A percentile compares a stretch with the other conserved stretches of the same genome.
These are phyloP conservation scores for Chrysanthemum lavandulifolium DNA, from an alignment of 129 eudicot genomes.

Conservation along the genomic window DNA sequence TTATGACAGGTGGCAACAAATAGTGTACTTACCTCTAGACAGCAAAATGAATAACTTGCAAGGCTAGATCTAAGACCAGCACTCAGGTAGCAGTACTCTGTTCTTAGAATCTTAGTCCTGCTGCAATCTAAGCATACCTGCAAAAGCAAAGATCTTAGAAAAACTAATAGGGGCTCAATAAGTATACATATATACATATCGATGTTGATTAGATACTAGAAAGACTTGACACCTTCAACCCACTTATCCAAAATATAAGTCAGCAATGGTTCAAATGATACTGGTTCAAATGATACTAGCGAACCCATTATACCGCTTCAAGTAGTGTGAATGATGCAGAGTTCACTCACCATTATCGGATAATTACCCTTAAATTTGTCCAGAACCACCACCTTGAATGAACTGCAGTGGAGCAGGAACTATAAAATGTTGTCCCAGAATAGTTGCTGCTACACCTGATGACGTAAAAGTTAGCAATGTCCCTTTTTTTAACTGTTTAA, in stretches of 20 bases:
- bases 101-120: slow-evolving; percentile 92
- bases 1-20: background rate
- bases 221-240: background rate
- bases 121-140: slow-evolving; percentile 86
- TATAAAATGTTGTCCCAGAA: slow-evolving; percentile 65
- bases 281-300: too few relatives aligned
- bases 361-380: slow-evolving; percentile 76
- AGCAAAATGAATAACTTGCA: slow-evolving; percentile 71
- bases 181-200: background rate
- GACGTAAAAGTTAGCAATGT: background rate
- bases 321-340: too few relatives aligned
- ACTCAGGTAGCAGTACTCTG: slow-evolving; percentile 79
- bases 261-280: background rate
- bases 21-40: slow-evolving; percentile 60
- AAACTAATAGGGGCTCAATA: background rate
- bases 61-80: slow-evolving; percentile 91
- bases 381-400: slow-evolving; percentile 75
- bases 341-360: slow-evolving; percentile 48
- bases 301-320: too few relatives aligned
- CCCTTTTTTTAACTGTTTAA: too few relatives aligned
- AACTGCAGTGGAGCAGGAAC: slow-evolving; percentile 76
- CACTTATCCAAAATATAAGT: background rate
- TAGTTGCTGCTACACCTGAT: slow-evolving; percentile 60
- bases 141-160: background rate
- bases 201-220: too few relatives aligned